Evolutionary conservation across 345 rosid genomes (phyloP).

Genomic region (Melaleuca quinquenervia): DNA sequence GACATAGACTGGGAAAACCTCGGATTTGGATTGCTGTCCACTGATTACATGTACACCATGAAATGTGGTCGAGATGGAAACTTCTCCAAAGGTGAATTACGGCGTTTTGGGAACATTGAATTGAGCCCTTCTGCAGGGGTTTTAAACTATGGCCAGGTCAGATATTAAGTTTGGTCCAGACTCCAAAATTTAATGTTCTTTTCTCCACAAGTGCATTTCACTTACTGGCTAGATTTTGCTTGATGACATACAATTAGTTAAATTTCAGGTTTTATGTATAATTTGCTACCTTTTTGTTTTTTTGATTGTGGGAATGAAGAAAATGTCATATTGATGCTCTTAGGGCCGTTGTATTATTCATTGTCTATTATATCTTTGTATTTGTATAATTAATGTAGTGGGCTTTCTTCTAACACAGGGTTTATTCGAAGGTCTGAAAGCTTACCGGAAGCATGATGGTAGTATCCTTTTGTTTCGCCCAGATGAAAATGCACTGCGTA

Average conservation of each 20-base stretch:
- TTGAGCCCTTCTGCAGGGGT: slow-evolving; percentile 83
- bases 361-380: background rate
- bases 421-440: slow-evolving; percentile 91
- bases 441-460: slow-evolving; percentile 70
- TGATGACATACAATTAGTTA: background rate
- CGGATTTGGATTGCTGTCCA: slow-evolving; percentile 55
- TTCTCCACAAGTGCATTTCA: background rate
- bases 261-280: background rate
- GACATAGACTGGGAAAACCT: slow-evolving; percentile 86
- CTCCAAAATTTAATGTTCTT: background rate
- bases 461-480: slow-evolving; percentile 78
- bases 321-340: background rate
- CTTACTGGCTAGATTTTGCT: background rate
- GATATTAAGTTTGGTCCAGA: background rate
- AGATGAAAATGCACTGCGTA: slow-evolving; percentile 76
- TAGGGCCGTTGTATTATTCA: background rate
- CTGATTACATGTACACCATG: slow-evolving; percentile 88
- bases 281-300: background rate
- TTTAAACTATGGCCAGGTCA: slow-evolving; percentile 92
- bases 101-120: slow-evolving; percentile 81
- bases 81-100: slow-evolving; percentile 58
- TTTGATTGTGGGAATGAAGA: background rate
- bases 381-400: background rate
- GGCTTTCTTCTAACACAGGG: slow-evolving; percentile 31
- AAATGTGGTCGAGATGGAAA: slow-evolving; percentile 43